A percentile compares a stretch with the other conserved stretches of the same genome.
phyloP scores from a whole-genome alignment of 2,329 filamentous ascomycete genomes.

The Fonsecaea erecta region DNA sequence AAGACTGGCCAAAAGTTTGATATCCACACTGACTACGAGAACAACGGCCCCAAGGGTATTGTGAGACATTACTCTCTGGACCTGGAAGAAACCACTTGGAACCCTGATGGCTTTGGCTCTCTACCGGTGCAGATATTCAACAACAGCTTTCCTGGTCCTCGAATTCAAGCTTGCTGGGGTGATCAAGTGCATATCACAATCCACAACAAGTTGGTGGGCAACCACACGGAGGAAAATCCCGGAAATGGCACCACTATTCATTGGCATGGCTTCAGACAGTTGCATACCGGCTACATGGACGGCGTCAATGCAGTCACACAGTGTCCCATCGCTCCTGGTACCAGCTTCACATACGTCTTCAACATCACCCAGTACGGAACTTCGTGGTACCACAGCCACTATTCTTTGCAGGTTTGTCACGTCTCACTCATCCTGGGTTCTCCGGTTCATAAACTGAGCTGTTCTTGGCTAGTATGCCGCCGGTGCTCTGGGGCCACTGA shows the following conservation, averaged over 20 bases:
- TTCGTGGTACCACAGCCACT: conserved; percentile 66
- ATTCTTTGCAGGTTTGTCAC: conserved; percentile 2
- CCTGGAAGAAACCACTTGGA: neutral
- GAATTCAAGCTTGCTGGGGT: conserved; percentile 18
- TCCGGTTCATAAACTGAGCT: neutral
- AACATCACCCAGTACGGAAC: conserved; percentile 60
- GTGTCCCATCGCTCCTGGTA: conserved; percentile 57
- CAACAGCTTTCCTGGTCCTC: conserved; percentile 3
- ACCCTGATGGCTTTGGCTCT: conserved; percentile 1
- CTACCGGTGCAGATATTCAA: conserved; percentile 5
- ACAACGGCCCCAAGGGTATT: neutral
- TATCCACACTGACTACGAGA: conserved; percentile 16
- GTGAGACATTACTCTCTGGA: conserved; percentile 10
- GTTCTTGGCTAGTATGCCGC: neutral
- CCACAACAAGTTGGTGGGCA: conserved; percentile 3
- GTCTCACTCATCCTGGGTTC: neutral
- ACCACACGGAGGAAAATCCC: neutral
- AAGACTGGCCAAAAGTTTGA: neutral
- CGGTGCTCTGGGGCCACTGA: conserved; percentile 9
- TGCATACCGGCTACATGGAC: conserved; percentile 2
- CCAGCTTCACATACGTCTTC: conserved; percentile 62
- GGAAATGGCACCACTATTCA: conserved; percentile 12
- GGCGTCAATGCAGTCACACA: conserved; percentile 46
- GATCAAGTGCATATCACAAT: conserved; percentile 11
- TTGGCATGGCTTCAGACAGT: conserved; percentile 14